Base-by-base conservation (phyloP, 176 grass and related monocot species). In the Carex myosuroides region DNA sequence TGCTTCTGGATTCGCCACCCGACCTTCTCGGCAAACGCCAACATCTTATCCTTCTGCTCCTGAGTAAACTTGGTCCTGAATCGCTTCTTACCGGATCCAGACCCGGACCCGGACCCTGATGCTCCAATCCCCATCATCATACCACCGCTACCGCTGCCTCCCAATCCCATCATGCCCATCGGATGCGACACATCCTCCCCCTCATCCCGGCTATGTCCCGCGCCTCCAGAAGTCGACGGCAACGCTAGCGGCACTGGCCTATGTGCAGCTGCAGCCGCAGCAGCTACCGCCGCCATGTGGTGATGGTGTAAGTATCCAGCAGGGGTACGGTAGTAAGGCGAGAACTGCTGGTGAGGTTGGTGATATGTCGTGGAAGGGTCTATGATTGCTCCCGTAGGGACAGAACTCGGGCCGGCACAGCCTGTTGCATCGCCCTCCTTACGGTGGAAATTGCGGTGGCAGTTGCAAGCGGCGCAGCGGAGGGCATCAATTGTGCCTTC, bases 1-100 rank as follows among this genome's bases (percentile, higher is more conserved):
- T 97, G 94, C 92, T 97, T 97, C 88, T 94, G 94, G 83, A 97
- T 92, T 76, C 94, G 88, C 94, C 94, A 97, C 24, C 94, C 94
- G 1, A 97, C 83, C 59, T 70, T 70, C 88, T 97, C 94, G 12
- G 94, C 92, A 76, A 97, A 97, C 10, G 92, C 92, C 58, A 91
- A 88, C 94, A 97, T 97, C 87, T 90, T 89, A 79, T 97, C 94
- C 87, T 94, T 97, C 92, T 97, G 94, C 87, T 97, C 94, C 86
- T 83, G 92, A 18, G 94, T 87, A 82, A 97, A 97, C 85, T 91
- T 97, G 63, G 92, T 97, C 83, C 94, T 88, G 90, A 88, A 92
- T 33, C 94, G 88, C 85, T 97, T 97, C 90, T 86, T 92, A 44
- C 90, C 87, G 22, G 91, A 93, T 8, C 87, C 89, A 2, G 88